Evolutionary conservation across 495 filamentous ascomycete species (phyloP).

Genomic region (Aspergillus diversus): DNA sequence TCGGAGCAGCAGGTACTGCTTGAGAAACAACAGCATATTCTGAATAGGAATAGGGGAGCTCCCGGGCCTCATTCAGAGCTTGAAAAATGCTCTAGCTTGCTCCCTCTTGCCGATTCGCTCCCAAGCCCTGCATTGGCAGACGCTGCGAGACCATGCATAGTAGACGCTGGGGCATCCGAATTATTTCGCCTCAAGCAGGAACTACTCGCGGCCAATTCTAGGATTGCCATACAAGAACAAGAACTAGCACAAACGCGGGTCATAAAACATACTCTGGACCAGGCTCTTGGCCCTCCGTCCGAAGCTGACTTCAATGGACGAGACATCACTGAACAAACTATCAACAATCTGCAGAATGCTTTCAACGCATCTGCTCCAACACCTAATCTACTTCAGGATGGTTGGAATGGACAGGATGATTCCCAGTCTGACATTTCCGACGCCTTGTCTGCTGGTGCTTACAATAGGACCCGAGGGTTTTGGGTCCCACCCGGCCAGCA

Average conservation of each 20-base stretch:
- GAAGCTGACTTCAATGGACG: conserved; percentile 55
- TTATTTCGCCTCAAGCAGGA: conserved; percentile 67
- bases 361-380: conserved; percentile 57
- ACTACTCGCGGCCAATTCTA: conserved; percentile 75
- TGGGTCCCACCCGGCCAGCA: conserved; percentile 56
- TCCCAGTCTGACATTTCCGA: conserved; percentile 66
- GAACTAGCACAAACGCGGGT: conserved; percentile 80
- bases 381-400: conserved; percentile 56
- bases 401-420: conserved; percentile 71
- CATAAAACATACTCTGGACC: conserved; percentile 74
- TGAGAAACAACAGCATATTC: conserved; percentile 55
- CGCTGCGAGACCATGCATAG: conserved; percentile 17
- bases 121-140: conserved; percentile 43
- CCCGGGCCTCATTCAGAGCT: conserved; percentile 41
- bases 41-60: conserved; percentile 40
- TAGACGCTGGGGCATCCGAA: conserved; percentile 46
- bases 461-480: conserved; percentile 63
- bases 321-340: conserved; percentile 57
- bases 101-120: conserved; percentile 58
- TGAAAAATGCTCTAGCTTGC: conserved; percentile 52
- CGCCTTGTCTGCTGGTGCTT: conserved; percentile 59
- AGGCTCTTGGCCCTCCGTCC: conserved; percentile 66
- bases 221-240: conserved; percentile 80
- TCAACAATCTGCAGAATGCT: conserved; percentile 55
- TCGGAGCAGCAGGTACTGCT: conserved; percentile 66